Evolutionary conservation across 2,329 filamentous ascomycete species (phyloP).

Genomic region (Cryphonectria parasitica): DNA sequence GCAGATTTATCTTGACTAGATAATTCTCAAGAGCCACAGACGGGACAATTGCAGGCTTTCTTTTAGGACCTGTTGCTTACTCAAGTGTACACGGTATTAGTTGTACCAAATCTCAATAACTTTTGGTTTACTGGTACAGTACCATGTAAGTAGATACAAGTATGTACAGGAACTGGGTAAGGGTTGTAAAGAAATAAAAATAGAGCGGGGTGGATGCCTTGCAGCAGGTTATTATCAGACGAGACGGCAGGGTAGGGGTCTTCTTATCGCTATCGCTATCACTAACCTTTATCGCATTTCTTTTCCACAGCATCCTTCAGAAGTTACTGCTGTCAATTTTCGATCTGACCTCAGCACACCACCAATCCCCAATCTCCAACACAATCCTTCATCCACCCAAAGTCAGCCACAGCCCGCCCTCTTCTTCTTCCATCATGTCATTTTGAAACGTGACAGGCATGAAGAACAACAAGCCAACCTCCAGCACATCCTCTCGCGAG

Average conservation of each 20-base stretch:
- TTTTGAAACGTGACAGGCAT: slow-evolving; percentile 20
- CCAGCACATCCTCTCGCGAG: slow-evolving; percentile 2
- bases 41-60: background rate
- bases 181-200: background rate
- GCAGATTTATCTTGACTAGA: background rate
- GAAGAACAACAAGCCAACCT: slow-evolving; percentile 12
- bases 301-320: slow-evolving; percentile 1
- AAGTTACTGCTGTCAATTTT: background rate
- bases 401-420: background rate
- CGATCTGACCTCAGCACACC: slow-evolving; percentile 11
- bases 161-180: background rate
- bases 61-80: background rate
- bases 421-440: background rate
- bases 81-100: background rate
- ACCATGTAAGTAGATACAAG: too few species aligned
- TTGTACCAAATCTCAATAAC: background rate
- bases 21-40: background rate
- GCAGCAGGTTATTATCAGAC: background rate
- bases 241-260: background rate
- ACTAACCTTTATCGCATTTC: background rate
- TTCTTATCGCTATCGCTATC: slow-evolving; percentile 2
- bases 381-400: background rate
- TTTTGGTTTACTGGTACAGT: background rate
- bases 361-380: background rate
- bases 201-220: background rate